These are phyloP conservation scores for Plectosphaerella sp. DNA, from an alignment of 2,329 filamentous ascomycete species.

Conservation along the genomic window DNA sequence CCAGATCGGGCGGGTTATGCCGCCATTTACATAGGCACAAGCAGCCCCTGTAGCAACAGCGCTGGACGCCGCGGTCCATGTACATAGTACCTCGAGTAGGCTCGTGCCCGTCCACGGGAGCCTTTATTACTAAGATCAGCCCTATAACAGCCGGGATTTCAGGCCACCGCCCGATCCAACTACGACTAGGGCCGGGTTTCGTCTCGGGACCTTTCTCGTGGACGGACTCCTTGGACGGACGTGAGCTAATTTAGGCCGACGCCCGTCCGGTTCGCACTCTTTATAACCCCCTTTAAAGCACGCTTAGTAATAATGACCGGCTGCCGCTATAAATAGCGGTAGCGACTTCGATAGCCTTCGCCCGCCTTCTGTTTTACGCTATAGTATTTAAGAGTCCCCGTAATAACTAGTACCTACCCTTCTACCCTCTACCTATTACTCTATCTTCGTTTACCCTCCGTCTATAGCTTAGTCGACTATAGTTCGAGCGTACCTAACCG, in stretches of 20 bases:
- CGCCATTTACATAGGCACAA: slow-evolving; percentile 7
- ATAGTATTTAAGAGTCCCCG: neutral
- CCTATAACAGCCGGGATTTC: neutral
- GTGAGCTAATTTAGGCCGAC: too few species aligned
- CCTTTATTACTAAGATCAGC: neutral
- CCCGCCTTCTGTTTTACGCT: too few species aligned
- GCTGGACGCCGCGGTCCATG: neutral
- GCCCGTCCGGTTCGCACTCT: too few species aligned
- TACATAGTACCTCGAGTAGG: slow-evolving; percentile 7
- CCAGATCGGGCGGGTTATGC: slow-evolving; percentile 6
- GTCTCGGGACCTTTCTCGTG: too few species aligned
- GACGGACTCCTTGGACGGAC: too few species aligned
- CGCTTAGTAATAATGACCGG: too few species aligned
- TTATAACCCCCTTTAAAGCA: too few species aligned
- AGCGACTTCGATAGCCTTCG: too few species aligned
- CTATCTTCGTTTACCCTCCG: neutral
- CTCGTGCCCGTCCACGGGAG: neutral
- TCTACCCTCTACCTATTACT: neutral
- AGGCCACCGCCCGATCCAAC: too few species aligned
- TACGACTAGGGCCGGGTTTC: neutral
- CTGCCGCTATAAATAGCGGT: too few species aligned
- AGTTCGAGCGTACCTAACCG: neutral
- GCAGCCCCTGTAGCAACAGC: slow-evolving; percentile 1
- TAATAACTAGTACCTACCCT: neutral
- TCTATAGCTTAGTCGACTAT: neutral